phyloP scores from a whole-genome alignment of 306 rosid genomes.

The Lathyrus sativus region DNA sequence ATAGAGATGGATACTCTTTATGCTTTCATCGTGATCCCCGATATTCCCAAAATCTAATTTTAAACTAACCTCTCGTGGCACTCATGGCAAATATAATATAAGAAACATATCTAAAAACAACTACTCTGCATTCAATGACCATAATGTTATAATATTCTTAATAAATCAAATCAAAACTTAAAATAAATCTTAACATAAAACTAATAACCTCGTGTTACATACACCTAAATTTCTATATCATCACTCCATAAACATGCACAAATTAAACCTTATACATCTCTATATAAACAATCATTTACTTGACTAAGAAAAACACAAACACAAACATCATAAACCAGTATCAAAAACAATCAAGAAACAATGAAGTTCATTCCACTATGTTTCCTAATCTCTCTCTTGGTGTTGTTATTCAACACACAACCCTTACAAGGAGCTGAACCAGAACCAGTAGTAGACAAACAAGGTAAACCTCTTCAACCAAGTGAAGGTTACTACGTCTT shows the following conservation, averaged over 20 bases:
- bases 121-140: too few species aligned
- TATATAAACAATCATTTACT: neutral
- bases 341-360: constrained; percentile 1
- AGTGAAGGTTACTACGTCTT: constrained; percentile 39
- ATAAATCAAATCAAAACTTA: too few species aligned
- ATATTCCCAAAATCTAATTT: neutral
- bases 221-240: neutral
- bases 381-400: constrained; percentile 16
- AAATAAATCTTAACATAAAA: neutral
- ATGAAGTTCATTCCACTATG: constrained; percentile 36
- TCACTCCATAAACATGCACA: neutral
- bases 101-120: too few species aligned
- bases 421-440: constrained; percentile 16
- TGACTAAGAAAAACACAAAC: neutral
- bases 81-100: neutral
- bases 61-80: constrained; percentile 6
- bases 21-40: neutral
- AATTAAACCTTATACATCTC: neutral
- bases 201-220: neutral
- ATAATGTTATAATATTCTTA: neutral
- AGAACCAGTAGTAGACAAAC: constrained; percentile 42
- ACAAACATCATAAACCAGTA: neutral
- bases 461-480: constrained; percentile 9
- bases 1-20: neutral
- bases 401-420: constrained; percentile 8